These are phyloP conservation scores for Pisolithus albus DNA, from an alignment of 768 basidiomycete genomes.

Conservation along the genomic window DNA sequence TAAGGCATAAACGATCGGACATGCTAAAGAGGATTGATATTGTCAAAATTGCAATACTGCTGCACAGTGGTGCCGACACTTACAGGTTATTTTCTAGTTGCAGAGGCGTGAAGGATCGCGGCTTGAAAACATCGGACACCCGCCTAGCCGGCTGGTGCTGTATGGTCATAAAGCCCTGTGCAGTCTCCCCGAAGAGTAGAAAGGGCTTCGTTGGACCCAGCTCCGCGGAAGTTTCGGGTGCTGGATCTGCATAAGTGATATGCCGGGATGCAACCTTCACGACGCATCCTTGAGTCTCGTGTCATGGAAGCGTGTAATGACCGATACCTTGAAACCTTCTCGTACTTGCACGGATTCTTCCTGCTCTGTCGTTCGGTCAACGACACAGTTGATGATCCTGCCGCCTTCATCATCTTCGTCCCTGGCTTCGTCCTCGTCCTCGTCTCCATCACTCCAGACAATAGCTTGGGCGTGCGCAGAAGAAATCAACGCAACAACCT, in stretches of 20 bases:
- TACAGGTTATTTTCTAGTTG: conserved; percentile 12
- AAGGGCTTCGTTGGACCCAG: conserved; percentile 14
- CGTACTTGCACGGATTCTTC: conserved; percentile 37
- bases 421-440: conserved; percentile 10
- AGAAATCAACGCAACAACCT: conserved; percentile 42
- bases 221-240: conserved; percentile 6
- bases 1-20: conserved; percentile 19
- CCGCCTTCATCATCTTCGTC: conserved; percentile 12
- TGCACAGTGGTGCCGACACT: background rate
- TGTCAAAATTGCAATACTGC: background rate
- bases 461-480: conserved; percentile 34
- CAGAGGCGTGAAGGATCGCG: conserved; percentile 2
- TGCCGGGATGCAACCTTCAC: conserved; percentile 4
- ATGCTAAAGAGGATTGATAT: conserved; percentile 9
- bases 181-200: conserved; percentile 30
- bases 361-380: conserved; percentile 44
- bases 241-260: conserved; percentile 3
- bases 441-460: conserved; percentile 32
- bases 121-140: background rate
- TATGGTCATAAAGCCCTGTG: conserved; percentile 29
- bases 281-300: background rate
- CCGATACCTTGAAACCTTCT: conserved; percentile 36
- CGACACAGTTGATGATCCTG: conserved; percentile 43
- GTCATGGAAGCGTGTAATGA: too few species aligned
- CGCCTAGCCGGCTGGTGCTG: conserved; percentile 11